Base-by-base conservation (phyloP, 2,329 filamentous ascomycete genomes). In the Bipolaris zeicola region DNA sequence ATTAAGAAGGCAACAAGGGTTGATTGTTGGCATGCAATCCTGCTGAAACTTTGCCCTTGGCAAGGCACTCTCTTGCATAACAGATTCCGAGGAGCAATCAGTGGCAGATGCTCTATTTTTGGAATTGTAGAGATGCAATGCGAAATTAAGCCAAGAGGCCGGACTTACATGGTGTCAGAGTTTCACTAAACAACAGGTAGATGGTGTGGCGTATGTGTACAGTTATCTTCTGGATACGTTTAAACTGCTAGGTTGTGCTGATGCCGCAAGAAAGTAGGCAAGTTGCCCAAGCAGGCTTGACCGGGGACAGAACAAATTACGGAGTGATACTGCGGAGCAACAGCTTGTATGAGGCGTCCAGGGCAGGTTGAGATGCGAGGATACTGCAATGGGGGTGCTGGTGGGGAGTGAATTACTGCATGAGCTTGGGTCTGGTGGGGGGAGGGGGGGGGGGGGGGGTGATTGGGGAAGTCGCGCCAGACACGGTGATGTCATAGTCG, bases 151-250 rank as follows among this genome's bases (percentile, higher is more conserved):
- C 68, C 70, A 68, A 62, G 66, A 14, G 18, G 1, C 6, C 26
- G 7, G 38, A 36, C 74, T 74, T 74, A 76, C 74, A 76, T 76
- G 45, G 42, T 64, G 62, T 60, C 52, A 56, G 41, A 8, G 34
- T n/a, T 42, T 24, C 43, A 37, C 28, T 16, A 50, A 61, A 50
- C 45, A 2, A 26, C n/a, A 45, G 33, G 1, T 26, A 3, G n/a
- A 59, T 64, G 51, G 42, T 10, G 55, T 66, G 39, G 4, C 20
- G 58, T 66, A 61, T 58, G 43, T 56, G 45, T 58, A 44, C 56
- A 46, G 49, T 53, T 42, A 56, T 61, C 28, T 65, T 43, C 38
- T 22, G 54, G 52, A 58, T 44, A 51, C 57, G 62, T 73, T 63
- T 72, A 69, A 64, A 65, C n/a, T 50, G 45, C 43, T 45, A 16